These are phyloP conservation scores for Isatis lusitanica DNA, from an alignment of 441 rosid species.

Conservation along the genomic window DNA sequence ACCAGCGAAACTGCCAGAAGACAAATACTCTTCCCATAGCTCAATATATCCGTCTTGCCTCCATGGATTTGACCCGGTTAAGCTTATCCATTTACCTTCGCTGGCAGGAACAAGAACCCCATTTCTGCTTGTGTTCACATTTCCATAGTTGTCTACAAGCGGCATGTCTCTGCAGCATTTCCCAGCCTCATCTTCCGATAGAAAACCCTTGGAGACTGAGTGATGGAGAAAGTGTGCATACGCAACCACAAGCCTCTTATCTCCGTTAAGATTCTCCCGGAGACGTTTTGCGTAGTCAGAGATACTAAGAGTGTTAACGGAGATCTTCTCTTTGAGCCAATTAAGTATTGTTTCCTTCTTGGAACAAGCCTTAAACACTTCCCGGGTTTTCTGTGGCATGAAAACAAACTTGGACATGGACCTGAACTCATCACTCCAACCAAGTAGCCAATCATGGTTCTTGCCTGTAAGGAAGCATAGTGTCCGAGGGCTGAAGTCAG, in stretches of 20 bases:
- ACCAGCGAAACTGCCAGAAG: constrained; percentile 42
- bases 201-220: constrained; percentile 22
- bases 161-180: constrained; percentile 49
- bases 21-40: constrained; percentile 54
- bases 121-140: constrained; percentile 25
- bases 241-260: constrained; percentile 43
- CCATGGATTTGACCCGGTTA: constrained; percentile 60
- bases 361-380: constrained; percentile 28
- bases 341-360: constrained; percentile 24
- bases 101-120: constrained; percentile 71
- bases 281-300: constrained; percentile 37
- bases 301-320: constrained; percentile 21
- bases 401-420: constrained; percentile 39
- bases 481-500: neutral
- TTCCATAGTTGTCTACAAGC: constrained; percentile 55
- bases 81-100: constrained; percentile 60
- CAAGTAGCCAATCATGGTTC: constrained; percentile 48
- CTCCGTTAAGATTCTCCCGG: constrained; percentile 24
- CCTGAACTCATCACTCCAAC: constrained; percentile 55
- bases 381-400: constrained; percentile 42
- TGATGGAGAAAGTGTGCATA: constrained; percentile 56
- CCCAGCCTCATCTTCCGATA: constrained; percentile 33
- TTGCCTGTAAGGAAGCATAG: constrained; percentile 30
- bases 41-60: constrained; percentile 48
- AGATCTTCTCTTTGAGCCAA: constrained; percentile 44